These are phyloP conservation scores for Trichoderma simmonsii DNA, from an alignment of 2,329 filamentous ascomycete genomes.

Conservation along the genomic window DNA sequence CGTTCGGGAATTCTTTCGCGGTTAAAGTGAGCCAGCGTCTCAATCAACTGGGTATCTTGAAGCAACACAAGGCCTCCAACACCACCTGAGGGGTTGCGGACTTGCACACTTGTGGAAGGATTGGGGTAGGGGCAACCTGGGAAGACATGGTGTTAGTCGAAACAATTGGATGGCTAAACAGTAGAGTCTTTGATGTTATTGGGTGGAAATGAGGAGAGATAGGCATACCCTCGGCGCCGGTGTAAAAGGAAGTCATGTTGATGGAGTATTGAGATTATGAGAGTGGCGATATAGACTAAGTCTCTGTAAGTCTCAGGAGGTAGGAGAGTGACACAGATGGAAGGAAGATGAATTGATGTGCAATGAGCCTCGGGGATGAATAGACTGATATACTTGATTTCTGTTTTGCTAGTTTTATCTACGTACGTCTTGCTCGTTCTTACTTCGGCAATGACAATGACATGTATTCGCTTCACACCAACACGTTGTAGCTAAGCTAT, in stretches of 20 bases:
- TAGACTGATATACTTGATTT: not conserved
- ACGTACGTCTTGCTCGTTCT: not conserved
- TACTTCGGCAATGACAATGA: not conserved
- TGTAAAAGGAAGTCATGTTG: slow-evolving; percentile 25
- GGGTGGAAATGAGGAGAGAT: not conserved
- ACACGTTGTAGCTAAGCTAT: not conserved
- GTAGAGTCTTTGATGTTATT: not conserved
- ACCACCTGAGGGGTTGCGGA: not conserved
- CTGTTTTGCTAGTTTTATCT: not conserved
- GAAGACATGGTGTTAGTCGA: not conserved
- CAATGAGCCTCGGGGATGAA: not conserved
- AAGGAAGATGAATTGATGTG: not conserved
- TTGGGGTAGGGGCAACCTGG: slow-evolving; percentile 4
- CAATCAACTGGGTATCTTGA: slow-evolving; percentile 6
- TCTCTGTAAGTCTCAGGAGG: not conserved
- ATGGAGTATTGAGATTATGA: not conserved
- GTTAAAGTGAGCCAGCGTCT: slow-evolving; percentile 14
- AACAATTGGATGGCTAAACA: not conserved
- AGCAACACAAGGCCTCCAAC: slow-evolving; percentile 1
- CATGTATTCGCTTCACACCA: not conserved
- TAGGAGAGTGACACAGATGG: not conserved
- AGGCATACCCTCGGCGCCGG: slow-evolving; percentile 29
- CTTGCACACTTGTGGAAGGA: slow-evolving; percentile 8
- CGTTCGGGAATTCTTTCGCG: slow-evolving; percentile 13
- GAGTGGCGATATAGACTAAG: not conserved